phyloP scores from a whole-genome alignment of 2,329 filamentous ascomycete species.

The Arthrobotrys sinensis region DNA sequence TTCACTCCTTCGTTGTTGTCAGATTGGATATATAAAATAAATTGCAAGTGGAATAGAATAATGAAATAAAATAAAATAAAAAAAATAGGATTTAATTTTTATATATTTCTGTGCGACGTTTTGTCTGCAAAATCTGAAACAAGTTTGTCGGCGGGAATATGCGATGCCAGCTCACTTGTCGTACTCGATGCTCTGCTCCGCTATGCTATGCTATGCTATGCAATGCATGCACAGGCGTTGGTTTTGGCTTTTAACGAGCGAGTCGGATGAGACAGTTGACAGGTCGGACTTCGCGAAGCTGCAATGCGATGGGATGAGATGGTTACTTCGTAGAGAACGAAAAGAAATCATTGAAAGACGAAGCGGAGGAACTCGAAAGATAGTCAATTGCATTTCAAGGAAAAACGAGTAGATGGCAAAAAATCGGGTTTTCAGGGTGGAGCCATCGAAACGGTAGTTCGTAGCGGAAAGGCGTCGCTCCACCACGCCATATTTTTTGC shows the following conservation, averaged over 20 bases:
- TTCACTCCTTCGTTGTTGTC: background rate
- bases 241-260: constrained; percentile 6
- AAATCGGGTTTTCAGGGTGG: background rate
- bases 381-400: constrained; percentile 3
- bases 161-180: constrained; percentile 28
- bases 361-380: background rate
- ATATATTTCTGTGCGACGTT: background rate
- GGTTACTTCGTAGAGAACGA: background rate
- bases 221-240: background rate
- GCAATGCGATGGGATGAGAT: constrained; percentile 20
- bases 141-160: constrained; percentile 14
- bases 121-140: constrained; percentile 6
- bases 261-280: constrained; percentile 1
- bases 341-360: background rate
- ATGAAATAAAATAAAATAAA: no score
- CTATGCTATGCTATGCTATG: background rate
- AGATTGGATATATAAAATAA: no score
- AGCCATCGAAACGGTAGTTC: constrained; percentile 38
- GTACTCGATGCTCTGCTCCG: background rate
- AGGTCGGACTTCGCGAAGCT: background rate
- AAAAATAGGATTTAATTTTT: no score
- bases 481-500: constrained; percentile 25
- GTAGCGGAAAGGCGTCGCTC: constrained; percentile 39
- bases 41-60: no score
- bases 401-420: constrained; percentile 6